A percentile compares a stretch with the other conserved stretches of the same genome.
phyloP scores from a whole-genome alignment of 1,284 basidiomycete species.

The Phaffia rhodozyma region DNA sequence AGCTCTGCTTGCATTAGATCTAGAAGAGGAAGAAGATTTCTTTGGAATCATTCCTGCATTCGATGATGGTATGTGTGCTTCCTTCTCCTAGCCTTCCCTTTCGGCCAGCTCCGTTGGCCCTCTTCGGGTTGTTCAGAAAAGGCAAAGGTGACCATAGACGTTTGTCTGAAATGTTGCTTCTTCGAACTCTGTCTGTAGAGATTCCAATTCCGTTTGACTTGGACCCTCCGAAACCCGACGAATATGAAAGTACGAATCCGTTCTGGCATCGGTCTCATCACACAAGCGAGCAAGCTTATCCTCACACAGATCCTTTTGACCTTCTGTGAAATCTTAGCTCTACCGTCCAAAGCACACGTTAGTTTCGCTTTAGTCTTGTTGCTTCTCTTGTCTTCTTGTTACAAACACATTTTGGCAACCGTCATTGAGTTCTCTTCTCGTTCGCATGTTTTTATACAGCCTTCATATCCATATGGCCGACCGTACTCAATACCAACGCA shows the following conservation, averaged over 20 bases:
- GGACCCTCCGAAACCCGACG: constrained; percentile 16
- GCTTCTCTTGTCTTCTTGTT: too few relatives aligned
- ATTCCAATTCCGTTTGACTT: constrained; percentile 8
- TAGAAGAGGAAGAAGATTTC: constrained; percentile 4
- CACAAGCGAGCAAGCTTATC: too few relatives aligned
- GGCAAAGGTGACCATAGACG: too few relatives aligned
- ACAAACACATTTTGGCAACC: not conserved
- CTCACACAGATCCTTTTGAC: not conserved
- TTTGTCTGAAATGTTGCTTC: too few relatives aligned
- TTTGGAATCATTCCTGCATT: constrained; percentile 11
- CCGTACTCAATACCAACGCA: constrained; percentile 2
- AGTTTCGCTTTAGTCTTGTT: not conserved
- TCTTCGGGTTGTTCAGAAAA: not conserved
- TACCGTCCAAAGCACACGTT: constrained; percentile 17
- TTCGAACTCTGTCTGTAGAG: not conserved
- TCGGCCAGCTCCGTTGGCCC: not conserved
- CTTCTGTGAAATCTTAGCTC: not conserved
- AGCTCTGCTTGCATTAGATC: constrained; percentile 10
- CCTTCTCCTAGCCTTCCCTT: not conserved
- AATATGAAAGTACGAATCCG: constrained; percentile 12
- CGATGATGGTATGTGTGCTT: constrained; percentile 11
- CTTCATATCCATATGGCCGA: constrained; percentile 16
- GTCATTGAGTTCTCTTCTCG: not conserved
- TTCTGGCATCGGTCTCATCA: not conserved
- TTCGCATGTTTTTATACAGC: not conserved